Percentiles rank a stretch among this genome's conserved stretches.
phyloP scores from a whole-genome alignment of 371 early-diverging fungal genomes.

The Circinella minor region DNA sequence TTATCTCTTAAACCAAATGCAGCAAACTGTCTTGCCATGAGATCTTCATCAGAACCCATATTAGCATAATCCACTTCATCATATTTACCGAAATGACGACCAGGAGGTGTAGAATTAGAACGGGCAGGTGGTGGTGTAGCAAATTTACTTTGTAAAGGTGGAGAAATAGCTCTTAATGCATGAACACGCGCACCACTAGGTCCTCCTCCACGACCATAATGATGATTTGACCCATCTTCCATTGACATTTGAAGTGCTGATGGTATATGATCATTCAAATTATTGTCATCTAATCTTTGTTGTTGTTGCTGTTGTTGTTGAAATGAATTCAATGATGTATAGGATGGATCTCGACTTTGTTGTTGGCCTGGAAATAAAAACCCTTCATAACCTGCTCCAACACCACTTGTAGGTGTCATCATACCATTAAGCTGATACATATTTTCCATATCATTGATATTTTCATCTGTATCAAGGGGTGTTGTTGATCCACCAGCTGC shows the following conservation, averaged over 20 bases:
- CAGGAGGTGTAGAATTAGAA: conserved; percentile 58
- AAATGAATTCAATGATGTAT: conserved; percentile 60
- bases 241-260: conserved; percentile 8
- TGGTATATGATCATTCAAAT: conserved; percentile 5
- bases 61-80: conserved; percentile 13
- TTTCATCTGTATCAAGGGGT: conserved; percentile 2
- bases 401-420: not conserved
- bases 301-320: conserved; percentile 27
- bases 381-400: not conserved
- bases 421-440: not conserved
- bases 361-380: conserved; percentile 53
- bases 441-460: conserved; percentile 3
- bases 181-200: conserved; percentile 8
- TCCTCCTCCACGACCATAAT: not conserved
- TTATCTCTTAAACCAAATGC: conserved; percentile 2
- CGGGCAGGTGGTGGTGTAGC: conserved; percentile 43
- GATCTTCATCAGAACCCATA: conserved; percentile 1
- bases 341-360: conserved; percentile 87
- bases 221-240: not conserved
- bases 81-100: conserved; percentile 17
- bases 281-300: not conserved
- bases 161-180: conserved; percentile 6
- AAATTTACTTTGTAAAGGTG: conserved; percentile 12
- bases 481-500: not conserved
- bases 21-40: conserved; percentile 7